Percentiles rank a stretch among this genome's conserved stretches.
These are phyloP conservation scores for Rosa persica DNA, from an alignment of 306 rosid genomes.

Conservation along the genomic window DNA sequence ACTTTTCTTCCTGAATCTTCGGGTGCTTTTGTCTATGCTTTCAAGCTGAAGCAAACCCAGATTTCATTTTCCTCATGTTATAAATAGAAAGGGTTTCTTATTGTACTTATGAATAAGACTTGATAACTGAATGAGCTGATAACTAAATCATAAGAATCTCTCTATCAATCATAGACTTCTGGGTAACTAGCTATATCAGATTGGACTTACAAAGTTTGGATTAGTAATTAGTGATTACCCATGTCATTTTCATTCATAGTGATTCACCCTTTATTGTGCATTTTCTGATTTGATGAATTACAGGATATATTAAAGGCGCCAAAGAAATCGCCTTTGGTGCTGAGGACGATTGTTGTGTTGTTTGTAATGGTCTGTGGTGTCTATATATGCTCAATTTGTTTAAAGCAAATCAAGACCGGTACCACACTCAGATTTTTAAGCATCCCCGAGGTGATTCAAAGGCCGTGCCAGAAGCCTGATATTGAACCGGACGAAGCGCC, in stretches of 20 bases:
- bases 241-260: neutral
- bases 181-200: conserved; percentile 20
- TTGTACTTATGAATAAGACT: neutral
- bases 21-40: conserved; percentile 25
- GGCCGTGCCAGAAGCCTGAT: conserved; percentile 69
- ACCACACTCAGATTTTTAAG: conserved; percentile 48
- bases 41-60: conserved; percentile 37
- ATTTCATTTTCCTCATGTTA: conserved; percentile 7
- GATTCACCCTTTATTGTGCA: conserved; percentile 20
- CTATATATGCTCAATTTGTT: conserved; percentile 84
- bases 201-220: conserved; percentile 13
- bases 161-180: neutral
- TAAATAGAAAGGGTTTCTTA: neutral
- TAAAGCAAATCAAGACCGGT: conserved; percentile 70
- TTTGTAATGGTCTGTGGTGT: conserved; percentile 90
- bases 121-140: neutral
- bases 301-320: conserved; percentile 76
- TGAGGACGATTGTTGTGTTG: conserved; percentile 71
- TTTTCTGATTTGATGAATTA: conserved; percentile 19
- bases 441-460: conserved; percentile 43
- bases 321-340: conserved; percentile 71
- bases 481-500: conserved; percentile 70
- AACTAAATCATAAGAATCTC: conserved; percentile 16
- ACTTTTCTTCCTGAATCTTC: conserved; percentile 13
- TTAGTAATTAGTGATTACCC: conserved; percentile 26